Base-by-base conservation (phyloP, 176 grass and related monocot species). In the Oryza punctata region DNA sequence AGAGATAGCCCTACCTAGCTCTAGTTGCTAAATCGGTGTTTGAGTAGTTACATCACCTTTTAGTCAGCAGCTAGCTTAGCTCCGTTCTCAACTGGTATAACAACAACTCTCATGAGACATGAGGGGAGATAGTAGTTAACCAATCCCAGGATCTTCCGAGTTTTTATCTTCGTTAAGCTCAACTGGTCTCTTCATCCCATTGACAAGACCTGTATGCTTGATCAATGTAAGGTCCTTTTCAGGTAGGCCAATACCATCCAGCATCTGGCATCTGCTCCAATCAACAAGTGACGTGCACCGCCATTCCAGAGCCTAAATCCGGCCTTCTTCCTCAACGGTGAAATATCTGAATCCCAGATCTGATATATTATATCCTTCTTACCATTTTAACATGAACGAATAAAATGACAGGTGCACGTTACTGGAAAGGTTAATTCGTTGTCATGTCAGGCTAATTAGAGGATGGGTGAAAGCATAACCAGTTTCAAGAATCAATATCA, bases 141-240 rank as follows among this genome's bases (percentile, higher is more conserved):
- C 26, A 70, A 59, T 85, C 19, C 66, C 10, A 67, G 15, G 26
- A 59, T 73, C 45, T 59, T 73, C 30, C 0, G 26, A 60, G 45
- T 86, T 44, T 77, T 81, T 45, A 82, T 60, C 15, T 82, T 82
- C 19, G 33, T 72, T 77, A 78, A 86, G 37, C 73, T 67, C 59
- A 77, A 49, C 59, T 2, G 26, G 5, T 49, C 52, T 82, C 78
- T 65, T 89, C 43, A 0, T 24, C 19, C 33, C 57, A 78, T 82
- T 60, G 73, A 82, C 44, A 38, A 76, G 80, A 28, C 45, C 13
- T 75, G 32, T 33, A n/a, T 85, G 54, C 78, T 23, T 66, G 35
- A 82, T 61, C 64, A 67, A 47, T 82, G 83, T 60, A 82, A 78
- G 33, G 83, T 82, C 78, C 57, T 78, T 73, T 86, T 86, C 73